Base-by-base conservation (phyloP, 2,329 filamentous ascomycete species). In the Periconia digitata region DNA sequence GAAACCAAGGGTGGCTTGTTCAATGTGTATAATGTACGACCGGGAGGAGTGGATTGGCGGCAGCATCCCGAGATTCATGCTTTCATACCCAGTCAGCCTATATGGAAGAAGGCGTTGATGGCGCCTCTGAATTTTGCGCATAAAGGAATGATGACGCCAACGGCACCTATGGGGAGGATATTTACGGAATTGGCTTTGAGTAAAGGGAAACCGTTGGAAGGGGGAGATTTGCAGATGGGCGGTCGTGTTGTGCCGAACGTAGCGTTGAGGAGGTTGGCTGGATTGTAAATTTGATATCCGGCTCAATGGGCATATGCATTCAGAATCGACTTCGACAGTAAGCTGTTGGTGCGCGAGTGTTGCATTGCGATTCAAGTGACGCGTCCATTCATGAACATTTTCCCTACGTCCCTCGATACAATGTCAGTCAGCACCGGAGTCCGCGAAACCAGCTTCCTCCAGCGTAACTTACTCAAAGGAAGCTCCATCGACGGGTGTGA, bases 11-110 rank as follows among this genome's bases (percentile, higher is more conserved):
- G 76, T 0, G 66, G 71, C 6, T 24, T 24, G 21, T 75, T 90
- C 46, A 76, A 73, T 23, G 75, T 80, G 1, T 79, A 80, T 56
- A 82, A 78, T 10, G 72, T 85, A 6, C 77, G 87, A 0, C 85
- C 86, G 0, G 81, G 63, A 0, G 79, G 72, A 7, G 80, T 90
- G 10, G 87, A 90, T 40, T 60, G 59, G 48, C 55, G 53, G 2
- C 43, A 58, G 1, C 74, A 78, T 51, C 54, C 67, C 16, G 72
- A 73, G 56, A 74, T 79, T 29, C 60, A 72, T 27, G 49, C 61
- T 2, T 73, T 60, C 48, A 54, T 70, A 8, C 62, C 70, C 12
- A 42, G 54, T n/a, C 63, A 60, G n/a, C 44, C 56, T 2, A 16
- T 49, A 35, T 67, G 53, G 43, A 63, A 54, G 45, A 64, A 49